These are phyloP conservation scores for Populus hybrid DNA, from an alignment of 441 rosid species.

Conservation along the genomic window DNA sequence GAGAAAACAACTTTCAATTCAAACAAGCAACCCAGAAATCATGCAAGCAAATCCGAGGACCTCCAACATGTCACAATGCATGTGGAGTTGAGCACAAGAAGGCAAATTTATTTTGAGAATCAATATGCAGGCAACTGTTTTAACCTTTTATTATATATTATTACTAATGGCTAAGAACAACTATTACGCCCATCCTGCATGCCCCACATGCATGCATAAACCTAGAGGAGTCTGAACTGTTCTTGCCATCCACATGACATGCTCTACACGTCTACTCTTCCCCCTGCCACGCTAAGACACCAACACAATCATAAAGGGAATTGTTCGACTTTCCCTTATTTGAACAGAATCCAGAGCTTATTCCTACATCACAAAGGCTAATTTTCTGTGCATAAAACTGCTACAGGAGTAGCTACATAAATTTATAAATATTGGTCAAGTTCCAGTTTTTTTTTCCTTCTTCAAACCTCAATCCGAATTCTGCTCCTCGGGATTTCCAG, in stretches of 20 bases:
- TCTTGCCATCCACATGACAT: background rate
- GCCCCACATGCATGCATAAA: background rate
- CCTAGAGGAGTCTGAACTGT: background rate
- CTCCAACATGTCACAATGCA: background rate
- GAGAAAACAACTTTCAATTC: background rate
- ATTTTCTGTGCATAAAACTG: background rate
- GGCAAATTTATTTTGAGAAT: background rate
- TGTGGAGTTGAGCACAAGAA: background rate
- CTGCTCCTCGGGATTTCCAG: background rate
- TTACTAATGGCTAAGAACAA: background rate
- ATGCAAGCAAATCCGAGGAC: background rate
- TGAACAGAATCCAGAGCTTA: background rate
- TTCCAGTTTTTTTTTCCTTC: background rate
- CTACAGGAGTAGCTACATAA: background rate
- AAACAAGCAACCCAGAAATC: background rate
- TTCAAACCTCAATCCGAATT: background rate
- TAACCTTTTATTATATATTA: too few relatives aligned
- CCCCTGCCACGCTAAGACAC: background rate
- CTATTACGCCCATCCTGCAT: background rate
- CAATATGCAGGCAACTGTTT: background rate
- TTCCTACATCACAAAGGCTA: background rate
- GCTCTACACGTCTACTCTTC: background rate
- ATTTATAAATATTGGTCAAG: background rate
- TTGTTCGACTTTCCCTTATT: background rate
- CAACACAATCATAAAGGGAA: background rate